Percentiles rank a stretch among this genome's conserved stretches.
Evolutionary conservation across 1,284 basidiomycete genomes (phyloP).

Genomic region (Puccinia coronata): DNA sequence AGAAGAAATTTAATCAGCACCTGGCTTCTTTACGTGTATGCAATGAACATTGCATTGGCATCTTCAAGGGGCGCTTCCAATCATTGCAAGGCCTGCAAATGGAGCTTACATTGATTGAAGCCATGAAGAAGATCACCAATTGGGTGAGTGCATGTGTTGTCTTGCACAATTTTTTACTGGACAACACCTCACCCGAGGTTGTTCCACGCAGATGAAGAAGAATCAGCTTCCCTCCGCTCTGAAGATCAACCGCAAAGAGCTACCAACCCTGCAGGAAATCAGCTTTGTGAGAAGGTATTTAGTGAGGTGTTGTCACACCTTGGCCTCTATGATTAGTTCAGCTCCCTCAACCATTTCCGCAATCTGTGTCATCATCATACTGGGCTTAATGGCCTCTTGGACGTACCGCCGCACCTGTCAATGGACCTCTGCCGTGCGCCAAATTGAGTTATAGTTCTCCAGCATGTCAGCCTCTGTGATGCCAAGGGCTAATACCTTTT

Average conservation of each 20-base stretch:
- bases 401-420: constrained; percentile 83
- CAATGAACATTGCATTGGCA: constrained; percentile 8
- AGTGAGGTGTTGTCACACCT: not conserved
- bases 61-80: not conserved
- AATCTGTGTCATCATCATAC: constrained; percentile 93
- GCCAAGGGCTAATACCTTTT: no score
- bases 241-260: not conserved
- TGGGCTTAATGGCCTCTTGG: constrained; percentile 80
- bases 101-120: not conserved
- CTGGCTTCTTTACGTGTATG: not conserved
- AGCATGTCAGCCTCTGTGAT: no score
- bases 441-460: constrained; percentile 78
- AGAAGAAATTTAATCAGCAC: not conserved
- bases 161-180: not conserved
- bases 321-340: no score
- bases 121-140: not conserved
- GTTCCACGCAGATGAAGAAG: not conserved
- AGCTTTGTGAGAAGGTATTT: not conserved
- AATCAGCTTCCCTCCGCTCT: no score
- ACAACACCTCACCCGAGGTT: not conserved
- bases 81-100: not conserved
- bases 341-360: constrained; percentile 90
- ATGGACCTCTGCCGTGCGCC: constrained; percentile 90
- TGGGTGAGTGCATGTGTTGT: not conserved
- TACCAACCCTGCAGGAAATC: not conserved